Evolutionary conservation across 768 basidiomycete species (phyloP), one percentile per base, ranked within the genome.

Genomic region (Suillus spraguei): DNA sequence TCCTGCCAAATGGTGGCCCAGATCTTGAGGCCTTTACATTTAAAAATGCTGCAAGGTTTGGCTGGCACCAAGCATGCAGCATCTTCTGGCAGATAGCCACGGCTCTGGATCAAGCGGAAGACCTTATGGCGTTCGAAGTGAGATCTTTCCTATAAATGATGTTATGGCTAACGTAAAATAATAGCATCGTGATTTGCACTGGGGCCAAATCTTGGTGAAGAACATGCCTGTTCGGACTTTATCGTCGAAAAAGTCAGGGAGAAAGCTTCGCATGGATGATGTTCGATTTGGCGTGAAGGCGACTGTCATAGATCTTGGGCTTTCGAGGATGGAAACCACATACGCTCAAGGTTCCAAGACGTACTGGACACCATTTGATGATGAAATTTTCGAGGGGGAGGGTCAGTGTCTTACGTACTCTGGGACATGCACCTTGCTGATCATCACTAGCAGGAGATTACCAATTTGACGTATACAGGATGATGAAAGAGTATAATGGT

Each of bases 131-230:
- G 14, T 99, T 99, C 63, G 97, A 99, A 86, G 97, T 97, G 66
- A 62, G 85, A 50, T 35, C 42, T 59, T 8, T 20, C 7, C 16
- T 38, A 52, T 52, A 17, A 53, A 4, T 33, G 53, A 22, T 61
- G 47, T 59, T 13, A 60, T 67, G 36, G 65, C 60, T 55, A 35
- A 35, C 47, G 24, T 58, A 5, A 39, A 41, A 53, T 39, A 35
- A 56, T 70, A 99, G 97, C 97, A 99, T 76, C 94, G 97, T 38
- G 97, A 99, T 75, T 85, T 99, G n/a, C 97, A 99, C 70, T 94
- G 94, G 87, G 97, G 97, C 24, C 97, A 99, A 74, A 91, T 99
- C 58, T 83, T 99, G 9, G 87, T 99, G 55, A 88, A 88, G 70
- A 81, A 82, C 63, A 63, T 83, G 4, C 76, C 82, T 28, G 65